Evolutionary conservation across 2,329 filamentous ascomycete species (phyloP).

Genomic region (Talaromyces sp.): DNA sequence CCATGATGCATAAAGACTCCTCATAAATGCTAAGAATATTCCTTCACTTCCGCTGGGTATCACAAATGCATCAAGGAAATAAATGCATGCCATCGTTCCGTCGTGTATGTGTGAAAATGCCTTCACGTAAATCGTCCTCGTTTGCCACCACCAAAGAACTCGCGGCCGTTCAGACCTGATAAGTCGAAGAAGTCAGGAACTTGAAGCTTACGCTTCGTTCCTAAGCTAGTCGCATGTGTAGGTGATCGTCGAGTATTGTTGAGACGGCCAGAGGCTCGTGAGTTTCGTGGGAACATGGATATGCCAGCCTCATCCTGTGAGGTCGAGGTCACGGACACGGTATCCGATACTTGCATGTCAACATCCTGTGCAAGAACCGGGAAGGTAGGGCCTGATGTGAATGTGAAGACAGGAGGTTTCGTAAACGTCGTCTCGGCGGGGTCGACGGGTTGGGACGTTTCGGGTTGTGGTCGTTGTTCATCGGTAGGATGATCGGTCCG

Average conservation of each 20-base stretch:
- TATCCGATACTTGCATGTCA: slow-evolving; percentile 46
- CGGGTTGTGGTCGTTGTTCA: slow-evolving; percentile 17
- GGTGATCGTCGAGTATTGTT: slow-evolving; percentile 40
- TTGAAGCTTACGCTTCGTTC: slow-evolving; percentile 49
- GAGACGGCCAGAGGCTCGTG: slow-evolving; percentile 41
- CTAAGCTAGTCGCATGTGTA: slow-evolving; percentile 39
- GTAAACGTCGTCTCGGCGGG: slow-evolving; percentile 24
- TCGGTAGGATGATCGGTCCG: slow-evolving; percentile 3
- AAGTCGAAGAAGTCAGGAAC: slow-evolving; percentile 53
- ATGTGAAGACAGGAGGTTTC: slow-evolving; percentile 43
- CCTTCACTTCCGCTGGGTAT: slow-evolving; percentile 19
- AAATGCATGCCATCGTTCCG: slow-evolving; percentile 18
- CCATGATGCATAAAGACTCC: slow-evolving; percentile 20
- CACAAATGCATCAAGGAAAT: slow-evolving; percentile 13
- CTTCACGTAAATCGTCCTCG: slow-evolving; percentile 47
- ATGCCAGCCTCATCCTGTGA: slow-evolving; percentile 31
- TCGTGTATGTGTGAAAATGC: slow-evolving; percentile 25
- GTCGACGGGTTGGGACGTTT: slow-evolving; percentile 26
- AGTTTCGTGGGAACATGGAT: slow-evolving; percentile 44
- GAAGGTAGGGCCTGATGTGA: slow-evolving; percentile 43
- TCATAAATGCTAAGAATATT: slow-evolving; percentile 22
- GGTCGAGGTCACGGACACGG: slow-evolving; percentile 26
- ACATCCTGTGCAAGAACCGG: slow-evolving; percentile 41
- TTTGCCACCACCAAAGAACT: slow-evolving; percentile 48
- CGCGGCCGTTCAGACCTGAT: slow-evolving; percentile 44